A percentile compares a stretch with the other conserved stretches of the same genome.
phyloP scores from a whole-genome alignment of 345 rosid genomes.

The Arabidopsis suecica region DNA sequence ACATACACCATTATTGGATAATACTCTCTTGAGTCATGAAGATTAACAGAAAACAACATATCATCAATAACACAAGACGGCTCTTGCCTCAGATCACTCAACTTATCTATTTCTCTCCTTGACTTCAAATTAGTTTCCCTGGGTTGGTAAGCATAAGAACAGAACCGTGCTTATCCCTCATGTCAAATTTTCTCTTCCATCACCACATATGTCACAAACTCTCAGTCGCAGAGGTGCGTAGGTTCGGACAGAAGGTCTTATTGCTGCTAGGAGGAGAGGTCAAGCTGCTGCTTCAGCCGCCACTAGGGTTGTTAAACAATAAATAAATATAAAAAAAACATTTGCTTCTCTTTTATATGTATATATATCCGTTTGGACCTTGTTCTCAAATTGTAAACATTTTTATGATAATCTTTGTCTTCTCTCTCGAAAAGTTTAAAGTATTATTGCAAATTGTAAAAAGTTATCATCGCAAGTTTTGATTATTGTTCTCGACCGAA shows the following conservation, averaged over 20 bases:
- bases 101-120: neutral
- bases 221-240: neutral
- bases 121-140: neutral
- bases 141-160: neutral
- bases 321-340: too few relatives aligned
- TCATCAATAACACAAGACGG: neutral
- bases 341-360: too few relatives aligned
- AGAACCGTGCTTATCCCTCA: neutral
- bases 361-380: too few relatives aligned
- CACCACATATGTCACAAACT: neutral
- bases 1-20: neutral
- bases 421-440: too few relatives aligned
- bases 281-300: neutral
- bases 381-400: too few relatives aligned
- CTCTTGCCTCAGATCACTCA: too few relatives aligned
- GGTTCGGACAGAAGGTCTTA: neutral
- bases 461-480: too few relatives aligned
- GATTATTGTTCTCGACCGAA: too few relatives aligned
- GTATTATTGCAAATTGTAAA: too few relatives aligned
- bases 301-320: too few relatives aligned
- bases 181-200: neutral
- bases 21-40: neutral
- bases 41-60: neutral
- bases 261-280: neutral
- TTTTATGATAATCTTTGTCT: too few relatives aligned